phyloP scores from a whole-genome alignment of 2,329 filamentous ascomycete genomes.

The Cladophialophora chaetospira region DNA sequence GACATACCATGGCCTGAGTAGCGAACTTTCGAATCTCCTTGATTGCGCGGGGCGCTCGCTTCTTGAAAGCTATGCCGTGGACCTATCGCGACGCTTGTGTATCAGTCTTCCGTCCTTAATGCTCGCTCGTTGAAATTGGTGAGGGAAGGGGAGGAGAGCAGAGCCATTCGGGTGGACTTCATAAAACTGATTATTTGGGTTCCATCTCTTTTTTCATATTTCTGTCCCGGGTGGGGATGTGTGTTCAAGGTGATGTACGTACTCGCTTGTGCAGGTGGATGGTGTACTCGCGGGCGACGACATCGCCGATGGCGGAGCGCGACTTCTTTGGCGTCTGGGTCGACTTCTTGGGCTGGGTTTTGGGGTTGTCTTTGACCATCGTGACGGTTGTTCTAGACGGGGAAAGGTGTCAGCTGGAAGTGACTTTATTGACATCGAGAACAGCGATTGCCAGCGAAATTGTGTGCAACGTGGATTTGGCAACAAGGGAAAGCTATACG shows the following conservation, averaged over 20 bases:
- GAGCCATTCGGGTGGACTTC: constrained; percentile 65
- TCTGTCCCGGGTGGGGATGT: not conserved
- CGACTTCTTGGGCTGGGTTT: constrained; percentile 64
- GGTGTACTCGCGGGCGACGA: constrained; percentile 99
- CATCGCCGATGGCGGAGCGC: constrained; percentile 96
- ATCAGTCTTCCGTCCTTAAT: constrained; percentile 71
- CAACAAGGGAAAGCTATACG: constrained; percentile 1
- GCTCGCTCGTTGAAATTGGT: constrained; percentile 30
- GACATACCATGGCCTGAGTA: constrained; percentile 89
- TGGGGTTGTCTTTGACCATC: constrained; percentile 34
- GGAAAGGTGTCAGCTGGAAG: not conserved
- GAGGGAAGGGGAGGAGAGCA: constrained; percentile 3
- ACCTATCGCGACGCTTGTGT: constrained; percentile 62
- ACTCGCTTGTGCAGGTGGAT: constrained; percentile 99
- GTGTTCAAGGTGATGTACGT: constrained; percentile 54
- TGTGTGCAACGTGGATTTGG: too few relatives aligned
- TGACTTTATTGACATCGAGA: not conserved
- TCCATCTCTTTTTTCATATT: constrained; percentile 6
- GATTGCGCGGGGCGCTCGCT: constrained; percentile 96
- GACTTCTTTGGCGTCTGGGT: constrained; percentile 67
- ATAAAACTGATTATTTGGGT: constrained; percentile 63
- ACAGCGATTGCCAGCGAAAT: too few relatives aligned
- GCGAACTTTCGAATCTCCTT: constrained; percentile 99
- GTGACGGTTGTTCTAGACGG: constrained; percentile 20
- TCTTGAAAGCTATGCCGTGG: constrained; percentile 98